Conservation (phyloP, 2,329 filamentous ascomycete genomes). For the Aspergillus sp. region DNA sequence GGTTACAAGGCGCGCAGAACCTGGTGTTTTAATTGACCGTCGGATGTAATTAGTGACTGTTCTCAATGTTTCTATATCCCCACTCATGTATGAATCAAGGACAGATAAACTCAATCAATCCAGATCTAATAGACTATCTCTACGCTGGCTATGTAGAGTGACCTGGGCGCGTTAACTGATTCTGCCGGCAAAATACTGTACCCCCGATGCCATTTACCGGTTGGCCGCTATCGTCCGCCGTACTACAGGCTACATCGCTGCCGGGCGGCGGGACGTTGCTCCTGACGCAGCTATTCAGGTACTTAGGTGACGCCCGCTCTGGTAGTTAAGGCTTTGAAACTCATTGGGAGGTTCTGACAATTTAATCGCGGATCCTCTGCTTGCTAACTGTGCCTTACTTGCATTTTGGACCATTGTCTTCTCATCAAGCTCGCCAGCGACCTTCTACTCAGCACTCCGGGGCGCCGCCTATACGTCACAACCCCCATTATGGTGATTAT, state of each 20-base stretch:
- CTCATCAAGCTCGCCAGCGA: slow-evolving; percentile 3
- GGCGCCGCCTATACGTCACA: slow-evolving; percentile 18
- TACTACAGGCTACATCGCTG: slow-evolving; percentile 5
- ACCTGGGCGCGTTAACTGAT: not conserved
- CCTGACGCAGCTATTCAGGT: slow-evolving; percentile 13
- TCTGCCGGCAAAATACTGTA: not conserved
- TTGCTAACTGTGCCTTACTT: not conserved
- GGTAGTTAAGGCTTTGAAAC: not conserved
- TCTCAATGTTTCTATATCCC: rapidly evolving
- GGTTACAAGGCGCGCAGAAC: too few species aligned
- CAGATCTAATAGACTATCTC: too few species aligned
- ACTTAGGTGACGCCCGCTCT: not conserved
- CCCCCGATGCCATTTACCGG: not conserved
- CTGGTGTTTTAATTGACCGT: too few species aligned
- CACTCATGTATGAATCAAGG: too few species aligned
- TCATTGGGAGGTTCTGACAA: slow-evolving; percentile 2
- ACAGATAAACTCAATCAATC: too few species aligned
- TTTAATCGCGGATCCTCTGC: not conserved
- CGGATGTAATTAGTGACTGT: too few species aligned
- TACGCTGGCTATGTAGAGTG: too few species aligned
- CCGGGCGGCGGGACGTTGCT: slow-evolving; percentile 16
- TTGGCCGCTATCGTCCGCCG: not conserved
- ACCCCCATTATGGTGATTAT: slow-evolving; percentile 32
- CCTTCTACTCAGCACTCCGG: not conserved
- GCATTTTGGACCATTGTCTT: slow-evolving; percentile 4